Evolutionary conservation across 2,329 filamentous ascomycete genomes (phyloP).

Genomic region (Fusarium redolens): DNA sequence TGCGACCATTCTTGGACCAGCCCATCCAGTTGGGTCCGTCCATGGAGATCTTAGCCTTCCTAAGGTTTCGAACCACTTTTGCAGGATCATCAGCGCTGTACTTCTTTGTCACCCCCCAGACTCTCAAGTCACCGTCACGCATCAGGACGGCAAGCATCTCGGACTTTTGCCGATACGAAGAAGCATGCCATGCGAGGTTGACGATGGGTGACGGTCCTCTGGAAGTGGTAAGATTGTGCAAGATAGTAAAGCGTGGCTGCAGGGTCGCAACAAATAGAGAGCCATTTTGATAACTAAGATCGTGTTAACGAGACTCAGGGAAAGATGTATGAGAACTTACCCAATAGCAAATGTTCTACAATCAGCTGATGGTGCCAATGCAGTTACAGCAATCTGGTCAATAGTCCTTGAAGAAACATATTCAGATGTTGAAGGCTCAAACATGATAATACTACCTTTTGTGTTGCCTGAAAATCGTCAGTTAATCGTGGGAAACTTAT

Average conservation of each 20-base stretch:
- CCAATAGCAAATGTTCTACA: conserved; percentile 96
- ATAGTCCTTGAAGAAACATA: conserved; percentile 92
- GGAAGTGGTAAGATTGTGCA: conserved; percentile 90
- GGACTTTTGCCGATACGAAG: conserved; percentile 93
- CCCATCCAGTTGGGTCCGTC: conserved; percentile 92
- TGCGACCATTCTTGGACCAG: conserved; percentile 99
- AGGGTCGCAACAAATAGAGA: conserved; percentile 90
- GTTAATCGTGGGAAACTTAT: conserved; percentile 19
- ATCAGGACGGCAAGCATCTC: conserved; percentile 97
- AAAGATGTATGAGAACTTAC: conserved; percentile 59
- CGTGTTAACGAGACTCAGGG: conserved; percentile 20
- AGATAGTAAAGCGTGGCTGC: conserved; percentile 90
- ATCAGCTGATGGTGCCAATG: conserved; percentile 87
- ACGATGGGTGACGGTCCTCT: conserved; percentile 87
- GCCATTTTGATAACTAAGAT: conserved; percentile 88
- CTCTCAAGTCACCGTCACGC: conserved; percentile 88
- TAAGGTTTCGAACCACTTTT: conserved; percentile 88
- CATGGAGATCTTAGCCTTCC: conserved; percentile 78
- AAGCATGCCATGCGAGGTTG: conserved; percentile 93
- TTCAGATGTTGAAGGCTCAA: conserved; percentile 92
- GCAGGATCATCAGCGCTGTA: conserved; percentile 79
- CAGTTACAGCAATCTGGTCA: conserved; percentile 89
- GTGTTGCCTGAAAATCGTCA: conserved; percentile 74
- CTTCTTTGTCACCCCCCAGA: conserved; percentile 95
- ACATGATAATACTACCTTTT: conserved; percentile 92